A percentile compares a stretch with the other conserved stretches of the same genome.
These are phyloP conservation scores for Dipteronia dyeriana DNA, from an alignment of 345 rosid genomes.

Conservation along the genomic window DNA sequence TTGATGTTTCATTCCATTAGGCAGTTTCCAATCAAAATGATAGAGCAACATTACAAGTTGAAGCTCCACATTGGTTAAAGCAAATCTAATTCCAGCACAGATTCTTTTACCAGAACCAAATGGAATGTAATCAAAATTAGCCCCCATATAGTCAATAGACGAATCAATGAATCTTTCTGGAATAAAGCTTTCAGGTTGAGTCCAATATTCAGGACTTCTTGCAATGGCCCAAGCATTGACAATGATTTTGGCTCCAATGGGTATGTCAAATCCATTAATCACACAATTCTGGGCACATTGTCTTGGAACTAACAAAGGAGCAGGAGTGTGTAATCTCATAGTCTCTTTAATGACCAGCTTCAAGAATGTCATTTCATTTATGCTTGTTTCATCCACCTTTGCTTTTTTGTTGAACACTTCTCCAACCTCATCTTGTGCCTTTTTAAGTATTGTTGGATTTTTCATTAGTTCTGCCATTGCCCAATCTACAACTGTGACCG, in stretches of 20 bases:
- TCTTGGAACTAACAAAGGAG: not conserved
- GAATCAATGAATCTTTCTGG: slow-evolving; percentile 32
- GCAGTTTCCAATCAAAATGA: slow-evolving; percentile 32
- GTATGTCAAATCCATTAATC: slow-evolving; percentile 13
- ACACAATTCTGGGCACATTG: slow-evolving; percentile 9
- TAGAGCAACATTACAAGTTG: slow-evolving; percentile 24
- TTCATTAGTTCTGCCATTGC: no score
- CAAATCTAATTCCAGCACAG: not conserved
- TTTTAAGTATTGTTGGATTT: no score
- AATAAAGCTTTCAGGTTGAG: slow-evolving; percentile 28
- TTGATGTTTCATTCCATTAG: slow-evolving; percentile 22
- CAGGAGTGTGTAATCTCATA: slow-evolving; percentile 16
- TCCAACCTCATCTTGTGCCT: no score
- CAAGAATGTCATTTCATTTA: slow-evolving; percentile 13
- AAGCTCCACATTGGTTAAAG: slow-evolving; percentile 13
- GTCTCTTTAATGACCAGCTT: slow-evolving; percentile 31
- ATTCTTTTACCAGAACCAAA: not conserved
- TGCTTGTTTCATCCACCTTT: slow-evolving; percentile 20
- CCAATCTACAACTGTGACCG: no score
- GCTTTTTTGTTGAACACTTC: no score
- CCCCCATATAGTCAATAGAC: slow-evolving; percentile 21
- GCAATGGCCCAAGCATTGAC: not conserved
- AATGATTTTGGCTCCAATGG: slow-evolving; percentile 27
- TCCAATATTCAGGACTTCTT: slow-evolving; percentile 15
- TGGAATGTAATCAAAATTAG: slow-evolving; percentile 8